Percentiles rank a stretch among this genome's conserved stretches.
Conservation (phyloP, 257 asterid species). For the Solanum virginianum region DNA sequence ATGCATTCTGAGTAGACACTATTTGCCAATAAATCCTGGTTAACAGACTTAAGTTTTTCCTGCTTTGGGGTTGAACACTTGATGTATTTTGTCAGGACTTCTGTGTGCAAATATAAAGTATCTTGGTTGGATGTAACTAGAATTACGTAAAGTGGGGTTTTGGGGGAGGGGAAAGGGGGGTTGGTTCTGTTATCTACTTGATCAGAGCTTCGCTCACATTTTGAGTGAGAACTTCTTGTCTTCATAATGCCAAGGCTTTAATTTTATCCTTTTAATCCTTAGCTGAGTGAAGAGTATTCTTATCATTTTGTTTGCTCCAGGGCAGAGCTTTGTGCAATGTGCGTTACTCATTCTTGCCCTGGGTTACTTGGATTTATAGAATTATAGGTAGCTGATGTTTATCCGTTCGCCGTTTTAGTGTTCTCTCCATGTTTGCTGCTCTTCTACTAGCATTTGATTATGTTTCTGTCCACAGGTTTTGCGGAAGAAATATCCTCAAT, state of each 20-base stretch:
- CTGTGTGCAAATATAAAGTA: background rate
- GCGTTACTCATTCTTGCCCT: background rate
- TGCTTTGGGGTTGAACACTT: background rate
- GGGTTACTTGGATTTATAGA: background rate
- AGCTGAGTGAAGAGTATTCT: background rate
- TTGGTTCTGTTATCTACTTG: background rate
- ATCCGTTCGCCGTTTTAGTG: background rate
- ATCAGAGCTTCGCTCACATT: background rate
- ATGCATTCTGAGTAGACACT: background rate
- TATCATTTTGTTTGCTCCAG: conserved; percentile 25
- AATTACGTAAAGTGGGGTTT: background rate
- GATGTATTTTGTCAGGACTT: background rate
- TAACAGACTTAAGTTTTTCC: background rate
- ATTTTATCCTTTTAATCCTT: background rate
- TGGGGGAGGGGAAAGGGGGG: background rate
- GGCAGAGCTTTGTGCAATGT: conserved; percentile 21
- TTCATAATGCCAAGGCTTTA: background rate
- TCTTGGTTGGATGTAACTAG: background rate
- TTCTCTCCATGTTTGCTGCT: background rate
- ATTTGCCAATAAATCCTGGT: background rate
- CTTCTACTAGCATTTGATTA: background rate
- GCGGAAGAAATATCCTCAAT: conserved; percentile 94
- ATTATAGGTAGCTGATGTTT: background rate
- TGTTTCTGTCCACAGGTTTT: conserved; percentile 41
- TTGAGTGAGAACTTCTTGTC: background rate